Evolutionary conservation across 371 early-diverging fungal species (phyloP).

Genomic region (Syncephalastrum racemosum): DNA sequence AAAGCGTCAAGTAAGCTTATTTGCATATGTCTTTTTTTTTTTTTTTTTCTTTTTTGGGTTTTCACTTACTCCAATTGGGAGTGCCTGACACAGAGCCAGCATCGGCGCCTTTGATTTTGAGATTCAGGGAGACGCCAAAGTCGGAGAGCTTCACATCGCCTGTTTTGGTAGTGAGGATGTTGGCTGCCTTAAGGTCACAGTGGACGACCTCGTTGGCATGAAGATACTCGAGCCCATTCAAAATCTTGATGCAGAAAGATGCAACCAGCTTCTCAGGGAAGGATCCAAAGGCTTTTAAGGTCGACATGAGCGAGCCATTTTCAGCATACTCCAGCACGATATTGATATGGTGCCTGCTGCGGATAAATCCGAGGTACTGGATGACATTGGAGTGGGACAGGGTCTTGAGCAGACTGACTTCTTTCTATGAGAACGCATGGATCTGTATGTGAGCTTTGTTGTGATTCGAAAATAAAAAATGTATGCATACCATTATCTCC

Average conservation of each 20-base stretch:
- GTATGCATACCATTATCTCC: slow-evolving; percentile 55
- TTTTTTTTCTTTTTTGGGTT: slow-evolving; percentile 1
- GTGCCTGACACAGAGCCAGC: slow-evolving; percentile 84
- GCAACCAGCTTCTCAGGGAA: slow-evolving; percentile 92
- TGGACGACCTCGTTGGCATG: slow-evolving; percentile 91
- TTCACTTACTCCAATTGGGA: slow-evolving; percentile 89
- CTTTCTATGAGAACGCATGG: slow-evolving; percentile 32
- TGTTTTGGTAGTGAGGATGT: slow-evolving; percentile 91
- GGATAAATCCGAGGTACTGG: slow-evolving; percentile 79
- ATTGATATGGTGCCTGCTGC: slow-evolving; percentile 69
- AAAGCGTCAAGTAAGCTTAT: slow-evolving; percentile 2
- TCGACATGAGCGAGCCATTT: slow-evolving; percentile 89
- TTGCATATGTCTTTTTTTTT: neutral
- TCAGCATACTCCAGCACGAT: slow-evolving; percentile 91
- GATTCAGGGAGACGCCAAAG: slow-evolving; percentile 90
- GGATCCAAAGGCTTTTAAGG: slow-evolving; percentile 85
- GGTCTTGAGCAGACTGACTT: slow-evolving; percentile 69
- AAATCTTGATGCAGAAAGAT: slow-evolving; percentile 87
- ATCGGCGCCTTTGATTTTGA: slow-evolving; percentile 68
- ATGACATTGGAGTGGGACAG: slow-evolving; percentile 83
- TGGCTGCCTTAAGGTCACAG: slow-evolving; percentile 96
- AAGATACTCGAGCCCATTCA: slow-evolving; percentile 88
- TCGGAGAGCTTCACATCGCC: slow-evolving; percentile 93
- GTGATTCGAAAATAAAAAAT: no score
- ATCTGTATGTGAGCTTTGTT: neutral